Percentiles rank a stretch among this genome's conserved stretches.
These are phyloP conservation scores for Diversispora eburnea DNA, from an alignment of 192 early-diverging fungal genomes.

Conservation along the genomic window DNA sequence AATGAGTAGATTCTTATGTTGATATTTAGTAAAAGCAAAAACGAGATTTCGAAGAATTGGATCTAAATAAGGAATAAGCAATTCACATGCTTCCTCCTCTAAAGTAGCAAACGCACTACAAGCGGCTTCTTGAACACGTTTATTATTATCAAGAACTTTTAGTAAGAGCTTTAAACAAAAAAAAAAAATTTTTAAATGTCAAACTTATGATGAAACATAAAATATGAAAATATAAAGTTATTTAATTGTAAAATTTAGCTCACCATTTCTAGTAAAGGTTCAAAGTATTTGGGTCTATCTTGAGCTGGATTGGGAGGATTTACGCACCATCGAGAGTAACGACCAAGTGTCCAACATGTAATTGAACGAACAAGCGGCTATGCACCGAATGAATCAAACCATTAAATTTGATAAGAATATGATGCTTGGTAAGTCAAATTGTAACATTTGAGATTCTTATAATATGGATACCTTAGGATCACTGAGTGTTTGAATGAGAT, in stretches of 20 bases:
- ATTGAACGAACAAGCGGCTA: conserved; percentile 93
- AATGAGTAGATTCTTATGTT: conserved; percentile 92
- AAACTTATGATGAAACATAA: background rate
- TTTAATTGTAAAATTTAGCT: conserved; percentile 16
- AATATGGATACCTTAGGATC: conserved; percentile 62
- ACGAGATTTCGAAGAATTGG: conserved; percentile 82
- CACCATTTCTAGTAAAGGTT: conserved; percentile 73
- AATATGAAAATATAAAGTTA: background rate
- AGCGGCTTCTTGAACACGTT: conserved; percentile 96
- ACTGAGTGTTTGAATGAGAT: conserved; percentile 74
- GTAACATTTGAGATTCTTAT: background rate
- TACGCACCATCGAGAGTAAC: conserved; percentile 83
- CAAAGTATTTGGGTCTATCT: conserved; percentile 68
- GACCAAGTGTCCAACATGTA: conserved; percentile 97
- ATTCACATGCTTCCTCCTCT: conserved; percentile 83
- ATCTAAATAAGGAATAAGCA: conserved; percentile 84
- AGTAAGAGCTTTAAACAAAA: conserved; percentile 46
- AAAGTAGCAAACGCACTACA: conserved; percentile 95
- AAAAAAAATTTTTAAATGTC: background rate
- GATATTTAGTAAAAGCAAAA: conserved; percentile 84
- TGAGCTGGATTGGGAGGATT: conserved; percentile 49
- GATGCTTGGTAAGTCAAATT: background rate
- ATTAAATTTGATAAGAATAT: background rate
- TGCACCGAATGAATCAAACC: background rate
- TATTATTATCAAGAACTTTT: conserved; percentile 91